Evolutionary conservation across 768 basidiomycete species (phyloP), one percentile per base, ranked within the genome.

Genomic region (Kwoniella dejecticola): DNA sequence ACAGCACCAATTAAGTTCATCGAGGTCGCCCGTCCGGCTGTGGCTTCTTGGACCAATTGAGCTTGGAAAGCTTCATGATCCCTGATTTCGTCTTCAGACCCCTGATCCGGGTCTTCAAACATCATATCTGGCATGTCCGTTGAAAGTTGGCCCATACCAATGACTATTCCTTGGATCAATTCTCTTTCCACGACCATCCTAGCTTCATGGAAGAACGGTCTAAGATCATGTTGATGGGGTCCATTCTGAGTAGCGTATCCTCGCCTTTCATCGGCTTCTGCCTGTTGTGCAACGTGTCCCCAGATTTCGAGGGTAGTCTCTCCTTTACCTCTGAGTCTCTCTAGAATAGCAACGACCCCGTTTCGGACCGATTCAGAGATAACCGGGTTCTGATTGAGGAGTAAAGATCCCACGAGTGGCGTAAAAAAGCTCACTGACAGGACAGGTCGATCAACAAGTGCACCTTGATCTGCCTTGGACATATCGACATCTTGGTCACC

Each of bases 1-100:
- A 92, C 86, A 7, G 90, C 87, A 38, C 92, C 92, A 82, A 95
- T 89, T 52, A 96, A 81, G 74, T 90, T 91, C 91, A 96, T 92
- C 70, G 91, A 91, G 4, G 90, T 89, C 49, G 95, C 81, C 59
- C 91, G 84, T 4, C 94, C 94, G 19, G 91, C 83, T 4, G 89
- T 86, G 13, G 88, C 90, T 74, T 94, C 90, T 67, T 91, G 85
- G 29, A 79, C 80, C 15, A 79, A 49, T 52, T 79, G 76, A 40
- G 60, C 60, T 26, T 75, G 66, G 56, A 73, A 74, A 10, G 65
- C 58, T 27, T 74, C 66, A n/a, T 61, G 40, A 31, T 53, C 63
- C 11, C 61, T 57, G 2, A 79, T 72, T 64, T 74, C 79, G 31
- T 80, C 63, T 5, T 69, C 81, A 52, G 19, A 13, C 5, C 5